A percentile compares a stretch with the other conserved stretches of the same genome.
These are phyloP conservation scores for Phlyctochytrium planicorne DNA, from an alignment of 192 early-diverging fungal genomes.

Conservation along the genomic window DNA sequence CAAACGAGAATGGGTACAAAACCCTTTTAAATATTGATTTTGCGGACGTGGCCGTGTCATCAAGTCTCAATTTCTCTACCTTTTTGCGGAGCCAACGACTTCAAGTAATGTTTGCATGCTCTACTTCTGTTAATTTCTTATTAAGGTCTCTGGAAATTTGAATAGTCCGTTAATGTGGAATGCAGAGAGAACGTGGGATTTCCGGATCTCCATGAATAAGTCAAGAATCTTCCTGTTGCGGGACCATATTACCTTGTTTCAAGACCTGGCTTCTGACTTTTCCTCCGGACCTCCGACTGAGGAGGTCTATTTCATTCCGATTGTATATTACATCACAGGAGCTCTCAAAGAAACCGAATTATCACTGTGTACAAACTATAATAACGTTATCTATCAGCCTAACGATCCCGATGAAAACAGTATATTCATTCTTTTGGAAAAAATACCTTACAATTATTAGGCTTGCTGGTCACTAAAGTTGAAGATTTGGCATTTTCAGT, in stretches of 20 bases:
- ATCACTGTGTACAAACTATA: constrained; percentile 69
- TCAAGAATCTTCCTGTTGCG: constrained; percentile 64
- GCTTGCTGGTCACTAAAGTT: background rate
- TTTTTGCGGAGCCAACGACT: constrained; percentile 50
- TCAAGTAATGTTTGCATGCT: constrained; percentile 48
- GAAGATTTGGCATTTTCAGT: background rate
- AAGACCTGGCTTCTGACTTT: constrained; percentile 72
- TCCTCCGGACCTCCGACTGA: constrained; percentile 43
- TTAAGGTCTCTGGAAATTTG: constrained; percentile 56
- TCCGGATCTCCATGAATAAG: constrained; percentile 46
- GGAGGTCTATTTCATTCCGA: constrained; percentile 63
- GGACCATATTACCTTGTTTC: constrained; percentile 73
- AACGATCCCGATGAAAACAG: constrained; percentile 72
- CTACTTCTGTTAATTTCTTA: background rate
- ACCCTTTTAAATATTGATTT: constrained; percentile 51
- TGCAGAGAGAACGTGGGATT: constrained; percentile 62
- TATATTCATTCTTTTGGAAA: constrained; percentile 29
- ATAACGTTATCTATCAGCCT: constrained; percentile 75
- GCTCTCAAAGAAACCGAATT: constrained; percentile 48
- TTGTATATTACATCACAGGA: constrained; percentile 59
- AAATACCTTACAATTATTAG: background rate
- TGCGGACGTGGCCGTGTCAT: constrained; percentile 44
- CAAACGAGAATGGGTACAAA: constrained; percentile 52
- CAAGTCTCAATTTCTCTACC: constrained; percentile 70
- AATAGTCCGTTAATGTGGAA: constrained; percentile 73